Base-by-base conservation (phyloP, 768 basidiomycete species). In the Cubamyces lactineus region DNA sequence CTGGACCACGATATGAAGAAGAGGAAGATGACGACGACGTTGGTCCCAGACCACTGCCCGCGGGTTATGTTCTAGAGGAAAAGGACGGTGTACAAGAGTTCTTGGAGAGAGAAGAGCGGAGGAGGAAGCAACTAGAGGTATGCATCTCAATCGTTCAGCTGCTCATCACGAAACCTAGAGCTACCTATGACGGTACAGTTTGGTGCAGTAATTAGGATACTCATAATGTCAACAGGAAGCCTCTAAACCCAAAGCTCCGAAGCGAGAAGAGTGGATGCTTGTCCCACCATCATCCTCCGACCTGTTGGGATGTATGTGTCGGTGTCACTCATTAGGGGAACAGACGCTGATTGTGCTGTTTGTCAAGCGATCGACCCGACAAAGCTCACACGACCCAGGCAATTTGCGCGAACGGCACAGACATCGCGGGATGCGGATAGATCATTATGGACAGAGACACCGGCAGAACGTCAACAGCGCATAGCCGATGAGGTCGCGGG, bases 241-340 rank as follows among this genome's bases (percentile, higher is more conserved):
- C 1, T 76, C 80, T 12, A 88, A 89, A 67, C 91, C 91, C 12
- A 94, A 94, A 73, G 82, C 83, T 41, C 77, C 86, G 41, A 78
- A 93, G 73, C 86, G 97, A 45, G 93, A 98, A 19, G 95, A 96
- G 73, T 99, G 97, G 97, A 99, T 99, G 97, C 82, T 98, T 47
- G 89, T 91, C 1, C 96, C 96, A 1, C 96, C 97, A 0, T 86
- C 88, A 19, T 84, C 87, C 1, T 87, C 91, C 1, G 91, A 91
- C 63, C 74, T 96, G 13, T 79, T 96, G 5, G 84, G 83, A 49
- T 88, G 94, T 96, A 67, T 64, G 89, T 83, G 17, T 38, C 17
- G n/a, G n/a, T n/a, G 47, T 24, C 45, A 4, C 46, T 39, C 28
- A 19, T n/a, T 4, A 19, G 6, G 48, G 3, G 13, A 16, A 15